phyloP scores from a whole-genome alignment of 805 yeast genomes.

The Hanseniaspora pseudoguilliermondii region DNA sequence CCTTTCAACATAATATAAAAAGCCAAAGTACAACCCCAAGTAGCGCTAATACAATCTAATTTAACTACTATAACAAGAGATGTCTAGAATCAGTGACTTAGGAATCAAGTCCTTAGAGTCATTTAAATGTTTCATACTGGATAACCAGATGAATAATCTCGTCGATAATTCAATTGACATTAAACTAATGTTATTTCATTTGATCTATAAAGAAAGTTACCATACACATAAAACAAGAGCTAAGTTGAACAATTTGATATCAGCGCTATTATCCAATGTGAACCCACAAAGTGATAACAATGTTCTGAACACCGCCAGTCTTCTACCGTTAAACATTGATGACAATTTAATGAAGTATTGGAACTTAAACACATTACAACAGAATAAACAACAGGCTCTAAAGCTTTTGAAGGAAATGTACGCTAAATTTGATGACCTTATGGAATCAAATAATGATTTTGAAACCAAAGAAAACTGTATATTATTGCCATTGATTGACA shows the following conservation, averaged over 20 bases:
- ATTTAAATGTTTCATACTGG: conserved; percentile 5
- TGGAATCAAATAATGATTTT: neutral
- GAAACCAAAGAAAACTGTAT: neutral
- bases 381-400: neutral
- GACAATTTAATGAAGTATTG: neutral
- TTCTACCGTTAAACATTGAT: neutral
- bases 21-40: no score
- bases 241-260: neutral
- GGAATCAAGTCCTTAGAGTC: neutral
- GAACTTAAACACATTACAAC: neutral
- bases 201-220: conserved; percentile 1
- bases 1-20: no score
- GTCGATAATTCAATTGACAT: neutral
- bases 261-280: neutral
- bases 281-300: neutral
- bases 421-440: neutral
- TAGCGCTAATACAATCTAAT: no score
- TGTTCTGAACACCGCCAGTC: neutral
- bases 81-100: neutral
- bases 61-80: neutral
- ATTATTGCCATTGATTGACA: neutral
- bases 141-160: neutral
- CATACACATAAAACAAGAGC: conserved; percentile 6
- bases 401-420: neutral
- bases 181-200: neutral